Evolutionary conservation across 768 basidiomycete genomes (phyloP), one percentile per base, ranked within the genome.

Genomic region (Mycena kentingensis): DNA sequence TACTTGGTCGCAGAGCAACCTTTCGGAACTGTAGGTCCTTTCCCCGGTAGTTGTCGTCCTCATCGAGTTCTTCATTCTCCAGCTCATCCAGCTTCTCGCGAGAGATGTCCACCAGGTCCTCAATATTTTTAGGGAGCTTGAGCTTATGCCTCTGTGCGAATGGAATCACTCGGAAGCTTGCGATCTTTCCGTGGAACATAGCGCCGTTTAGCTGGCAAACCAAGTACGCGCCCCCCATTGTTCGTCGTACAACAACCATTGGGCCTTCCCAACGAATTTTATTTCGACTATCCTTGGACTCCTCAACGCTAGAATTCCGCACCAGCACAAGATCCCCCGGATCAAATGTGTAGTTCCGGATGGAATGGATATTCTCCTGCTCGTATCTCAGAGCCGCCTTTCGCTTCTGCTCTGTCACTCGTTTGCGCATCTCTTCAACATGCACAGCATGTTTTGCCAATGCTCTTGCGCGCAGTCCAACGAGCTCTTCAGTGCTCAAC

Each of bases 241-340:
- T 57, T 21, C 49, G 46, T n/a, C 47, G 26, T 15, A 61, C 43
- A 4, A 65, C 46, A 15, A 60, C 45, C 28, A 60, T 60, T 1
- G 67, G 68, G 2, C 66, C 67, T 8, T 62, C 43, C 37, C 66
- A 67, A 3, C 52, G 26, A 5, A 22, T 31, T 35, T 46, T 56
- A 1, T 54, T 48, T 34, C 65, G 63, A 2, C 39, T 16, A 25
- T 57, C 49, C 11, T 58, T 29, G 5, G 61, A 52, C 22, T 38
- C 55, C n/a, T 66, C 61, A 61, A 55, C 34, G 67, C 7, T 27
- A 19, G 25, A 24, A 27, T 42, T 67, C 2, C 54, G 24, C 0
- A 61, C 46, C 0, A 68, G 39, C 0, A 70, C 63, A 1, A 71
- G 44, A 3, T 54, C 55, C 45, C 67, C 66, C 5, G 36, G 43